Evolutionary conservation across 352 stramenopile species (phyloP).

Genomic region (Phytophthora cajani): DNA sequence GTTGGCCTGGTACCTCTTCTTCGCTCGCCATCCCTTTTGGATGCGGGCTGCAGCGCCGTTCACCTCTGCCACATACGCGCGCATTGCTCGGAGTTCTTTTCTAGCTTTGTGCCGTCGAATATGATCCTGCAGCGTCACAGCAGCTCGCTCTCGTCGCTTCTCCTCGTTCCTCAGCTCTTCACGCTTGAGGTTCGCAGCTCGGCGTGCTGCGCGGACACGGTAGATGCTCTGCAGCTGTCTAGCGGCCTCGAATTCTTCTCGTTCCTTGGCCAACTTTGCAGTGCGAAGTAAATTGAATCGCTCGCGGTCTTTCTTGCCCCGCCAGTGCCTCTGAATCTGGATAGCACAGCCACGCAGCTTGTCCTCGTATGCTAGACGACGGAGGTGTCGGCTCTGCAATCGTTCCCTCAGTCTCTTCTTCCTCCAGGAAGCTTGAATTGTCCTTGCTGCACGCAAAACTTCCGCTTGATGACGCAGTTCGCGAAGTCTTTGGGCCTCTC

Average conservation of each 20-base stretch:
- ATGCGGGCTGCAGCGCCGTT: conserved; percentile 49
- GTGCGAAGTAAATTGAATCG: conserved; percentile 33
- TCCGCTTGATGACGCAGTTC: conserved; percentile 24
- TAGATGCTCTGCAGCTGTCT: conserved; percentile 69
- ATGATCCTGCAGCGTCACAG: conserved; percentile 47
- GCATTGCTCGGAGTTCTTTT: conserved; percentile 40
- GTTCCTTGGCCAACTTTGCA: conserved; percentile 40
- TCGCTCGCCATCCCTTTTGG: conserved; percentile 61
- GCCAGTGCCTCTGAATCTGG: conserved; percentile 82
- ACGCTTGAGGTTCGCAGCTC: conserved; percentile 41
- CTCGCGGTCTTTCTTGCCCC: conserved; percentile 53
- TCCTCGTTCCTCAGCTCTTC: conserved; percentile 42
- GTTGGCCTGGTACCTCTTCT: conserved; percentile 47
- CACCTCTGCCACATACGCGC: conserved; percentile 31
- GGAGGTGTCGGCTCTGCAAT: conserved; percentile 30
- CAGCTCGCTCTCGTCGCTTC: conserved; percentile 49
- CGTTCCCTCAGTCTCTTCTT: conserved; percentile 46
- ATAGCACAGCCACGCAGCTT: conserved; percentile 40
- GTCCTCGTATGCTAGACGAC: conserved; percentile 26
- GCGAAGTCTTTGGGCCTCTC: conserved; percentile 27
- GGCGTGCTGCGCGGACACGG: conserved; percentile 54
- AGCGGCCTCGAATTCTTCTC: conserved; percentile 52
- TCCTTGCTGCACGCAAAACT: conserved; percentile 33
- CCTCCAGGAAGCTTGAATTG: conserved; percentile 56
- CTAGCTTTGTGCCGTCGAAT: conserved; percentile 48